Base-by-base conservation (phyloP, 1,284 basidiomycete genomes). In the Sanghuangporus baumii region DNA sequence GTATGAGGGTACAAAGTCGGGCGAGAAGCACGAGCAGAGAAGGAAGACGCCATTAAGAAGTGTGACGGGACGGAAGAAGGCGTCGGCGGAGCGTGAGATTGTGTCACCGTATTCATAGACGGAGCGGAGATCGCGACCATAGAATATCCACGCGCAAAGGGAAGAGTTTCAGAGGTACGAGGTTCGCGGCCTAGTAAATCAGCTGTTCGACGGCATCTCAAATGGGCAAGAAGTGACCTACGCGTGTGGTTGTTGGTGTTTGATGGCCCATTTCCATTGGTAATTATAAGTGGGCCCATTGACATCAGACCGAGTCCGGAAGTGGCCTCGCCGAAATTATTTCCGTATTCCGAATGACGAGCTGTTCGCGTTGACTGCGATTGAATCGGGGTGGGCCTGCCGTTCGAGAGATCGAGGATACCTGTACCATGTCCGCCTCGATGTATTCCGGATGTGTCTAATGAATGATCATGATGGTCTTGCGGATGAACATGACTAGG, bases 111-210 rank as follows among this genome's bases (percentile, higher is more conserved):
- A 8, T 46, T 46, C 26, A 20, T 34, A 59, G 16, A 31, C 20
- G 46, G 11, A 50, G 23, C 26, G 31, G 57, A 12, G 31, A 36
- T 41, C 20, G 57, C 26, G 50, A 47, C 40, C 46, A 43, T n/a
- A 50, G 57, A 61, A 37, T 36, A 16, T 26, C 46, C 18, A 38
- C 46, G 60, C 48, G 43, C 11, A 16, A 57, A 12, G 16, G 18
- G 12, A n/a, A 20, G 23, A 6, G 38, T 12, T 9, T 43, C 23
- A 11, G 38, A 57, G 31, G 36, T 20, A 56, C 14, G 41, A 41
- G 37, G 41, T 40, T 23, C 61, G 57, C 16, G 36, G 41, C 62
- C 62, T 63, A 59, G 57, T 56, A 55, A 63, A 63, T 63, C 58
- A 63, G 56, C 54, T 55, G 57, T 60, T 63, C 62, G 55, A 48